Conservation (phyloP, 129 eudicot species). For the Escallonia herrerae region DNA sequence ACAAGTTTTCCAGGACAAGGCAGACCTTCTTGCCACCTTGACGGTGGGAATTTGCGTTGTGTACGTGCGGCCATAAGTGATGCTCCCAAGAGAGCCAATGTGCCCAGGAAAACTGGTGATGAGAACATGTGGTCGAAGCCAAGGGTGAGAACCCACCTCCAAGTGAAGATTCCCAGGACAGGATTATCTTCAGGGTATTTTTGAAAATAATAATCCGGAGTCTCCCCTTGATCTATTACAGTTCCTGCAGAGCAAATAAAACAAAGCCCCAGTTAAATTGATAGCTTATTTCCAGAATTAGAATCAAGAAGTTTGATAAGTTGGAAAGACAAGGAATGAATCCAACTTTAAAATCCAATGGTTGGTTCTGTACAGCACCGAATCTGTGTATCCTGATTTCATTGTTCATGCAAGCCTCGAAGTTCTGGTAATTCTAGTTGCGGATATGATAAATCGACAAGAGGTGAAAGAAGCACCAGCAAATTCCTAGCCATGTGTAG, state of each 20-base stretch:
- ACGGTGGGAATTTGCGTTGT: conserved; percentile 93
- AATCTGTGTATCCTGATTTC: no score
- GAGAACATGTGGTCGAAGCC: conserved; percentile 96
- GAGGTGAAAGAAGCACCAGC: no score
- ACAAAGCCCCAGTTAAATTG: neutral
- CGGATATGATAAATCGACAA: no score
- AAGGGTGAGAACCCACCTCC: conserved; percentile 88
- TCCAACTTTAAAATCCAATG: no score
- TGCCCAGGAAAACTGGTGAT: conserved; percentile 81
- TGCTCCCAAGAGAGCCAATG: conserved; percentile 63
- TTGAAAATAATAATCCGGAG: conserved; percentile 66
- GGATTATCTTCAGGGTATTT: conserved; percentile 87
- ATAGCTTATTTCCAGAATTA: no score
- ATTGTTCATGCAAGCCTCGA: no score
- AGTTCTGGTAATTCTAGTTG: no score
- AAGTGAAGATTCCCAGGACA: conserved; percentile 70
- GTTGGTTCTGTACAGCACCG: no score
- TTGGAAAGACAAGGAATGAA: no score
- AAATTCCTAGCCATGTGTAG: no score
- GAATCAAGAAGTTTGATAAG: no score
- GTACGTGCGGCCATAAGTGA: conserved; percentile 96
- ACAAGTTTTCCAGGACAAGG: conserved; percentile 1
- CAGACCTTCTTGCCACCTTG: conserved; percentile 92
- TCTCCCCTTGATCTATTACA: conserved; percentile 80
- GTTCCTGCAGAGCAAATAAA: conserved; percentile 44